phyloP scores from a whole-genome alignment of 2,329 filamentous ascomycete species.

The Phymatotrichopsis omnivora region DNA sequence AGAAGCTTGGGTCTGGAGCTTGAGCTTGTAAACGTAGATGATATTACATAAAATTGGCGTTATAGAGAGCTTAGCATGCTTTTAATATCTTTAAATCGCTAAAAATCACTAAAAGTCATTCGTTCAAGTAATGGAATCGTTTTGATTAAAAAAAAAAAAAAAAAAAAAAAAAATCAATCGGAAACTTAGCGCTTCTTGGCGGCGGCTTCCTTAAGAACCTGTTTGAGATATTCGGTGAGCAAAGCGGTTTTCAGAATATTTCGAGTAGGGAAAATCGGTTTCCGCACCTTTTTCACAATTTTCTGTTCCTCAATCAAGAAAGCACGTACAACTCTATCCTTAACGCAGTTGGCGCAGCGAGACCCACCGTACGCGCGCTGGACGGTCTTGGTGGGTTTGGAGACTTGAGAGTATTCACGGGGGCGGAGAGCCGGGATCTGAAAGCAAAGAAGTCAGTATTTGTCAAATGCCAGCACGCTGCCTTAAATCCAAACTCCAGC shows the following conservation, averaged over 20 bases:
- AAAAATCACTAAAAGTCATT: constrained; percentile 7
- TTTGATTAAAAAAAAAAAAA: constrained; percentile 15
- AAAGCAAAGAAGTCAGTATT: too few relatives aligned
- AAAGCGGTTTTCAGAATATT: background rate
- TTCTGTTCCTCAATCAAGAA: constrained; percentile 99
- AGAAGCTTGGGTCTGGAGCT: too few relatives aligned
- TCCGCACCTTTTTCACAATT: constrained; percentile 98
- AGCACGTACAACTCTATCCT: constrained; percentile 92
- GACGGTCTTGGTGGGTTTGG: constrained; percentile 98
- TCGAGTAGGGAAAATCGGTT: background rate
- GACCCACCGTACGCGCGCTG: constrained; percentile 97
- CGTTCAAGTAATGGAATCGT: background rate
- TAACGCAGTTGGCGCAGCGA: constrained; percentile 96
- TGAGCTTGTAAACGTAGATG: too few relatives aligned
- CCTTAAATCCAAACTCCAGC: too few relatives aligned
- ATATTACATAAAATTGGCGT: too few relatives aligned
- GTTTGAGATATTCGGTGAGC: background rate
- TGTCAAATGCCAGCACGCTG: too few relatives aligned
- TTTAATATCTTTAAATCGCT: too few relatives aligned
- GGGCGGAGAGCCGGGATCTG: constrained; percentile 93
- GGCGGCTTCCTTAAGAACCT: constrained; percentile 32
- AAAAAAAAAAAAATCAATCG: constrained; percentile 25
- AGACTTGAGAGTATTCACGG: constrained; percentile 94
- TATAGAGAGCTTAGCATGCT: too few relatives aligned
- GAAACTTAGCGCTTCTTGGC: constrained; percentile 31